A percentile compares a stretch with the other conserved stretches of the same genome.
These are phyloP conservation scores for Stropharia rugosoannulata DNA, from an alignment of 768 basidiomycete genomes.

Conservation along the genomic window DNA sequence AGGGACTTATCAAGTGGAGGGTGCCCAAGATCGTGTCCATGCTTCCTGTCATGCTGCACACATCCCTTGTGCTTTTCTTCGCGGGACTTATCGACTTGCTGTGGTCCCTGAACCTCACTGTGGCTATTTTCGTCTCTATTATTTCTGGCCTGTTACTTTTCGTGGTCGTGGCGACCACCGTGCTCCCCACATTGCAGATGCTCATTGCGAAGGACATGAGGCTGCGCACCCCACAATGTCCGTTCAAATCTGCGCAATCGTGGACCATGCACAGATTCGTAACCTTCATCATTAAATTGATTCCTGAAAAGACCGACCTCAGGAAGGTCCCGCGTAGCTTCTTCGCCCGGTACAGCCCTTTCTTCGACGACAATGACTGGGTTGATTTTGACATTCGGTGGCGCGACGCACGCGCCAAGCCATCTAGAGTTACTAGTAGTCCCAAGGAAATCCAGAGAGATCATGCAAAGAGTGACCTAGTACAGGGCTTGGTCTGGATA, in stretches of 20 bases:
- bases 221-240: slow-evolving; percentile 9
- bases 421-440: not conserved
- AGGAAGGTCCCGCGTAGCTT: slow-evolving; percentile 1
- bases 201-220: slow-evolving; percentile 3
- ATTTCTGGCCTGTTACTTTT: slow-evolving; percentile 10
- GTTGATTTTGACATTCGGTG: slow-evolving; percentile 10
- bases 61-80: slow-evolving; percentile 19
- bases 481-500: slow-evolving; percentile 10
- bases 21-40: slow-evolving; percentile 16
- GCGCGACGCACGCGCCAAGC: slow-evolving; percentile 1
- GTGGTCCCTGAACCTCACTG: slow-evolving; percentile 13
- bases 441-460: not conserved
- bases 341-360: slow-evolving; percentile 3
- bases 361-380: slow-evolving; percentile 10
- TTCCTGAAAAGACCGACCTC: not conserved
- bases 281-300: slow-evolving; percentile 3
- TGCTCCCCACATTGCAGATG: slow-evolving; percentile 12
- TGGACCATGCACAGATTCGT: slow-evolving; percentile 11
- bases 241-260: slow-evolving; percentile 18
- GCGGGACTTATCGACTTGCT: slow-evolving; percentile 20
- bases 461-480: slow-evolving; percentile 5
- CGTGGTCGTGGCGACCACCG: slow-evolving; percentile 11
- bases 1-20: slow-evolving; percentile 19
- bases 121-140: slow-evolving; percentile 13
- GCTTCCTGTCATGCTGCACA: slow-evolving; percentile 18